Conservation (phyloP, 164 flowering plant genomes). For the Brasenia schreberi region DNA sequence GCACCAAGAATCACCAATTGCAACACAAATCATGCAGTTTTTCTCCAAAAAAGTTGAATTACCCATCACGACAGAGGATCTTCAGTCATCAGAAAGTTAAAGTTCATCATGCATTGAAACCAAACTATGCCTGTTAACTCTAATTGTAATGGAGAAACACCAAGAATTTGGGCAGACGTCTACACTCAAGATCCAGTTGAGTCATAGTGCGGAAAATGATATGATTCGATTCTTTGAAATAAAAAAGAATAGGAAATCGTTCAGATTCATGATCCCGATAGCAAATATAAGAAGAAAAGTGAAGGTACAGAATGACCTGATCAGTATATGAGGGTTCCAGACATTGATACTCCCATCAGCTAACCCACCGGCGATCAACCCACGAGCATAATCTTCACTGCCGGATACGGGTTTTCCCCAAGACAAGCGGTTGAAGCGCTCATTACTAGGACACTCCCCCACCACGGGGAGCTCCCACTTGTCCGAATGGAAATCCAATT, state of each 20-base stretch:
- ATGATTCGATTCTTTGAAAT: not conserved
- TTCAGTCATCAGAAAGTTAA: too few species aligned
- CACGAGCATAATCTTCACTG: constrained; percentile 53
- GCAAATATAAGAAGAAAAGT: not conserved
- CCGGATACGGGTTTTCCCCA: constrained; percentile 64
- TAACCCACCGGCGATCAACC: constrained; percentile 88
- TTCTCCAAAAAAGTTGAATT: too few species aligned
- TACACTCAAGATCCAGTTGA: too few species aligned
- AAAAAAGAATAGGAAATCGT: not conserved
- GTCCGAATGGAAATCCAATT: constrained; percentile 78
- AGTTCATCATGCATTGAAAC: too few species aligned
- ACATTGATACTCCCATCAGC: constrained; percentile 70
- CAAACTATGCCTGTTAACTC: too few species aligned
- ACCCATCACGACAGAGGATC: too few species aligned
- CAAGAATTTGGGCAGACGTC: too few species aligned
- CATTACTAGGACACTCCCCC: constrained; percentile 55
- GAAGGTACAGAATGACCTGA: constrained; percentile 29
- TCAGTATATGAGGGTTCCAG: constrained; percentile 79
- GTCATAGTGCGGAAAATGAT: too few species aligned
- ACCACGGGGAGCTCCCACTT: constrained; percentile 55
- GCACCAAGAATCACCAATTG: too few species aligned
- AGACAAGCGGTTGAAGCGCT: constrained; percentile 73
- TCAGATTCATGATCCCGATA: not conserved
- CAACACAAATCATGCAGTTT: too few species aligned
- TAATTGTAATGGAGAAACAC: too few species aligned